Conservation (phyloP, 2,329 filamentous ascomycete species). For the Periconia sp. region DNA sequence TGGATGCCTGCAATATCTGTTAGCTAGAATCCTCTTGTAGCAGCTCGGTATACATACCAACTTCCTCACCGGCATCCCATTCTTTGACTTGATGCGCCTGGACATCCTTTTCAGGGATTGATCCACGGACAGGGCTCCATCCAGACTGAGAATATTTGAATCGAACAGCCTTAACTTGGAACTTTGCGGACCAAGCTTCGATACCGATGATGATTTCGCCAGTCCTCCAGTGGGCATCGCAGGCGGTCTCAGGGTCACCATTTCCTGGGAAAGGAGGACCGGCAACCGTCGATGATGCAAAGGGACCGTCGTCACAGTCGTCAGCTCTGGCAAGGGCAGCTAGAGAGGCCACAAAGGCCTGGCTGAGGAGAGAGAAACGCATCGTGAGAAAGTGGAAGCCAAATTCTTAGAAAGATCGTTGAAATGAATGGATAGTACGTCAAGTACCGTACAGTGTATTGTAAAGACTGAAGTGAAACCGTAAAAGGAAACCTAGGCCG, state of each 20-base stretch:
- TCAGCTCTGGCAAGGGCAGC: constrained; percentile 1
- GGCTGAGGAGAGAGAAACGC: constrained; percentile 3
- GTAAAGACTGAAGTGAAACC: background rate
- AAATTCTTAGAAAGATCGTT: background rate
- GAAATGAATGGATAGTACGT: background rate
- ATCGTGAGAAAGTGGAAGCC: background rate
- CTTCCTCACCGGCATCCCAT: background rate
- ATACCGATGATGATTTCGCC: constrained; percentile 6
- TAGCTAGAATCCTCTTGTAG: background rate
- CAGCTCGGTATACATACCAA: background rate
- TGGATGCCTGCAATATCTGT: background rate
- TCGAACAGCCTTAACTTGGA: constrained; percentile 4
- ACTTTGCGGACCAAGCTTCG: constrained; percentile 3
- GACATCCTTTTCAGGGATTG: background rate
- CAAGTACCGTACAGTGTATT: background rate
- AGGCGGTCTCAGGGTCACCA: background rate
- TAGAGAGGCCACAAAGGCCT: background rate
- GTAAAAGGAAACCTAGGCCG: no score
- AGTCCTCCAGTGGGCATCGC: background rate
- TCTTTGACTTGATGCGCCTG: background rate
- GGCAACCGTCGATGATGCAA: background rate
- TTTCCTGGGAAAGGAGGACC: constrained; percentile 1
- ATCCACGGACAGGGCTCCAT: constrained; percentile 2
- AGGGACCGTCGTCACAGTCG: constrained; percentile 2
- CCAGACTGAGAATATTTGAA: constrained; percentile 1